Conservation (phyloP, 1,284 basidiomycete species). For the Kalmanozyma brasiliensis region DNA sequence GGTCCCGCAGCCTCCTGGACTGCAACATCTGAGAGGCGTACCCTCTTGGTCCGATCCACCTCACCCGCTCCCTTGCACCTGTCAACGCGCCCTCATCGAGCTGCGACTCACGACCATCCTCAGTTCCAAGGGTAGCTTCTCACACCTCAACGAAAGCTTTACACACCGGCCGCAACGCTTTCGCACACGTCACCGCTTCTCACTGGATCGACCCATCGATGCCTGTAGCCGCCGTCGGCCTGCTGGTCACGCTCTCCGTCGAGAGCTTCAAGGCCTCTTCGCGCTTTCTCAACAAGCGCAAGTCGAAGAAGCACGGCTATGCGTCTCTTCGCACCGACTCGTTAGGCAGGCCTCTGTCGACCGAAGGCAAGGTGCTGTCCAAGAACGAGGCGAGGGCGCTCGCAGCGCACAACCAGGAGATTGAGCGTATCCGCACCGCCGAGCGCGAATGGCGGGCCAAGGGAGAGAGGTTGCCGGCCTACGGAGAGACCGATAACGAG, state of each 20-base stretch:
- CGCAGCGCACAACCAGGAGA: conserved; percentile 39
- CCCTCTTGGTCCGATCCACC: too few species aligned
- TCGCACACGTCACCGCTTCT: not conserved
- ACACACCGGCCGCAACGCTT: too few species aligned
- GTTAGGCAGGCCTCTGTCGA: conserved; percentile 37
- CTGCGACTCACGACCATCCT: not conserved
- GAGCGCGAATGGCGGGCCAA: conserved; percentile 47
- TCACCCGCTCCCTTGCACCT: not conserved
- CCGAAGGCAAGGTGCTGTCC: conserved; percentile 38
- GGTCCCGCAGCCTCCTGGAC: too few species aligned
- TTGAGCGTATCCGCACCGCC: conserved; percentile 43
- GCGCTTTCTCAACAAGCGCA: conserved; percentile 40
- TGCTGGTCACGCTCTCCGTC: conserved; percentile 42
- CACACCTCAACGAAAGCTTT: too few species aligned
- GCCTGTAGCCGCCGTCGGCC: conserved; percentile 34
- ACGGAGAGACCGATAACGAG: conserved; percentile 35
- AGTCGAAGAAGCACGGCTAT: conserved; percentile 49
- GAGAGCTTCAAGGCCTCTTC: conserved; percentile 47
- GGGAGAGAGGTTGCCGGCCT: conserved; percentile 36
- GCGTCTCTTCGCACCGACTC: conserved; percentile 39
- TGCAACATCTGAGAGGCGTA: too few species aligned
- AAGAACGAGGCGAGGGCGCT: conserved; percentile 49
- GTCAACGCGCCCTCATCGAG: not conserved
- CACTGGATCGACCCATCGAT: conserved; percentile 23
- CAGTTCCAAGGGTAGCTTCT: not conserved